Evolutionary conservation across 2,329 filamentous ascomycete genomes (phyloP).

Genomic region (Drechslerella coelobrocha): DNA sequence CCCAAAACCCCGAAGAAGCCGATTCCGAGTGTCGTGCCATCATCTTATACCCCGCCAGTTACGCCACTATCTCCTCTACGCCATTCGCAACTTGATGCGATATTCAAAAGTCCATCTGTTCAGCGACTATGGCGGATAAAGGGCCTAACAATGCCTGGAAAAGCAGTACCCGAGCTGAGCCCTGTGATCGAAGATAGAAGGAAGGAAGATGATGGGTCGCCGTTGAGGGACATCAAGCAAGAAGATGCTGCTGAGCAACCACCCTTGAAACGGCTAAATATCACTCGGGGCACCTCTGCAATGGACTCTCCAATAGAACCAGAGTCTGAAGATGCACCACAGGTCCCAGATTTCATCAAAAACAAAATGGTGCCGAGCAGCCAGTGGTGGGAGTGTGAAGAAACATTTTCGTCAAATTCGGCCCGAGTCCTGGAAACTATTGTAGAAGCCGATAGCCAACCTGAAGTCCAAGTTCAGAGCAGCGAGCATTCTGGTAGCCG

Average conservation of each 20-base stretch:
- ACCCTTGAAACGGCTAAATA: conserved; percentile 16
- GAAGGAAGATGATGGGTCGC: conserved; percentile 2
- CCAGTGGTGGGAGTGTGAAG: conserved; percentile 46
- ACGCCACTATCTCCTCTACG: conserved; percentile 44
- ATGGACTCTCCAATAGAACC: not conserved
- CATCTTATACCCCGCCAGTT: conserved; percentile 37
- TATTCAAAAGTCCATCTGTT: conserved; percentile 34
- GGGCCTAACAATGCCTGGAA: conserved; percentile 14
- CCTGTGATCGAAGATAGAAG: conserved; percentile 23
- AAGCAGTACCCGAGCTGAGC: conserved; percentile 11
- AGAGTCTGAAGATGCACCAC: not conserved
- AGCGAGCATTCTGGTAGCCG: conserved; percentile 13
- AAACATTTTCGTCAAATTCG: conserved; percentile 19
- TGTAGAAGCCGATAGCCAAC: conserved; percentile 40
- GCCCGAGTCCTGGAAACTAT: conserved; percentile 22
- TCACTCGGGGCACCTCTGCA: not conserved
- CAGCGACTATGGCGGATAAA: conserved; percentile 41
- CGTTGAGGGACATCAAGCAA: not conserved
- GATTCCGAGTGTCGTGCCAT: conserved; percentile 28
- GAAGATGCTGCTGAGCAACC: not conserved
- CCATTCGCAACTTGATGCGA: conserved; percentile 35
- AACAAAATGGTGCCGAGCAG: conserved; percentile 30
- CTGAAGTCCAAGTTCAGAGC: conserved; percentile 31
- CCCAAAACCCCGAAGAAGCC: conserved; percentile 34
- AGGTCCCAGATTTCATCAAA: not conserved